Evolutionary conservation across 139 green algal species (phyloP).

Genomic region (Tetradesmus obliquus): DNA sequence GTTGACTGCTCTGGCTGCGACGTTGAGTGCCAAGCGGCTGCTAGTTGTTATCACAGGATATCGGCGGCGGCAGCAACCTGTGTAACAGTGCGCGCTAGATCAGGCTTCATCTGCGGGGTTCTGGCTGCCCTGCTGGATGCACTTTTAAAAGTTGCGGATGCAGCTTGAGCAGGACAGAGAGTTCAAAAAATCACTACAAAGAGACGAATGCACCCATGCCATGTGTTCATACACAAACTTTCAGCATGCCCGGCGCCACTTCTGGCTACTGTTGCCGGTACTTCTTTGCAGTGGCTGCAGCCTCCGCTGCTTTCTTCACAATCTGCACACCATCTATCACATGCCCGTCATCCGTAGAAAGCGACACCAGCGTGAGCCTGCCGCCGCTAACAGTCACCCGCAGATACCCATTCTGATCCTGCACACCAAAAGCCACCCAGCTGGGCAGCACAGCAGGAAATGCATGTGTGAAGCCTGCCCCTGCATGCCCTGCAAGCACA

Average conservation of each 20-base stretch:
- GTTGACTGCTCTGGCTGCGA: not conserved
- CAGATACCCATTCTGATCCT: slow-evolving; percentile 27
- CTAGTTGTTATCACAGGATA: no score
- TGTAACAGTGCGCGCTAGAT: no score
- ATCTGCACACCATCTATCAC: slow-evolving; percentile 35
- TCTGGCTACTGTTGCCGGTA: not conserved
- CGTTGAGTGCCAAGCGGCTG: not conserved
- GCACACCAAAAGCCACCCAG: slow-evolving; percentile 10
- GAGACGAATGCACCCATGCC: no score
- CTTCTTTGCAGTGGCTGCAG: not conserved
- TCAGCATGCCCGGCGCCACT: no score
- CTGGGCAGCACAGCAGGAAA: not conserved
- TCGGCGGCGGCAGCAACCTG: no score
- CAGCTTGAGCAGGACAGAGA: no score
- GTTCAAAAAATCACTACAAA: no score
- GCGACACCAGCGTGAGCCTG: not conserved
- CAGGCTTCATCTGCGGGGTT: no score
- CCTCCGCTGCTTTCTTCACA: not conserved
- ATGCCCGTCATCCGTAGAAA: slow-evolving; percentile 22
- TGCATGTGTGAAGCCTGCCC: slow-evolving; percentile 20
- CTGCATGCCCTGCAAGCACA: slow-evolving; percentile 32
- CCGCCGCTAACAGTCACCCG: slow-evolving; percentile 7
- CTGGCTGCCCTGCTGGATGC: no score
- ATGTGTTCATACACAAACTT: no score
- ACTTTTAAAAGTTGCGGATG: no score